Evolutionary conservation across 2,329 filamentous ascomycete species (phyloP).

Genomic region (Aureobasidium sp.): DNA sequence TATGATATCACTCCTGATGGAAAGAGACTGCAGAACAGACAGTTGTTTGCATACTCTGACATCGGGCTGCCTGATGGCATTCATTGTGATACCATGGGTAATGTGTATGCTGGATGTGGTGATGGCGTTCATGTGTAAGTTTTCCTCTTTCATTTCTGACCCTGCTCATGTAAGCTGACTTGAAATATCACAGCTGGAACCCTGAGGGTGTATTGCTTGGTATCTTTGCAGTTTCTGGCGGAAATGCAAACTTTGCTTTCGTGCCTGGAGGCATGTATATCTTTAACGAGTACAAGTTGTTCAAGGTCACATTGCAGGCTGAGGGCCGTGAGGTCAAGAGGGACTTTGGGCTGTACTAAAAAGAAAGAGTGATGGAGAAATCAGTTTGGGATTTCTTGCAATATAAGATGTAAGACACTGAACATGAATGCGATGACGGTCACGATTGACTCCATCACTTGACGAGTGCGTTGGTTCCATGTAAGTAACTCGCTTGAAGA

Average conservation of each 20-base stretch:
- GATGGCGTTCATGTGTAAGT: constrained; percentile 14
- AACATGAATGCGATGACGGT: background rate
- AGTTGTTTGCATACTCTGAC: constrained; percentile 13
- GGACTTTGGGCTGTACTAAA: constrained; percentile 21
- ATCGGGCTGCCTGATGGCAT: constrained; percentile 14
- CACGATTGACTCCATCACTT: background rate
- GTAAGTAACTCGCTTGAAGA: too few species aligned
- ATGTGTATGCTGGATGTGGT: constrained; percentile 14
- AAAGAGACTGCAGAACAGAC: constrained; percentile 22
- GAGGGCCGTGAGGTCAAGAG: constrained; percentile 24
- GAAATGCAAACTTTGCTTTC: constrained; percentile 30
- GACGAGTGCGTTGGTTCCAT: too few species aligned
- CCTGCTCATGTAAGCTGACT: background rate
- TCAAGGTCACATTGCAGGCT: constrained; percentile 25
- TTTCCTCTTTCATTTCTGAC: too few species aligned
- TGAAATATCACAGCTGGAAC: constrained; percentile 4
- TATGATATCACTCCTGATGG: constrained; percentile 30
- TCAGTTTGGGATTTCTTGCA: too few species aligned
- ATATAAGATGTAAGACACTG: too few species aligned
- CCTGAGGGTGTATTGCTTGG: constrained; percentile 15
- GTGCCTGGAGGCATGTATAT: constrained; percentile 25
- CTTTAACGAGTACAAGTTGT: constrained; percentile 25
- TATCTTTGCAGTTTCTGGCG: constrained; percentile 42
- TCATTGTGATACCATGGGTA: constrained; percentile 13
- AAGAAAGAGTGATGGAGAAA: background rate